phyloP scores from a whole-genome alignment of 192 early-diverging fungal species.

The Linnemannia schmuckeri region DNA sequence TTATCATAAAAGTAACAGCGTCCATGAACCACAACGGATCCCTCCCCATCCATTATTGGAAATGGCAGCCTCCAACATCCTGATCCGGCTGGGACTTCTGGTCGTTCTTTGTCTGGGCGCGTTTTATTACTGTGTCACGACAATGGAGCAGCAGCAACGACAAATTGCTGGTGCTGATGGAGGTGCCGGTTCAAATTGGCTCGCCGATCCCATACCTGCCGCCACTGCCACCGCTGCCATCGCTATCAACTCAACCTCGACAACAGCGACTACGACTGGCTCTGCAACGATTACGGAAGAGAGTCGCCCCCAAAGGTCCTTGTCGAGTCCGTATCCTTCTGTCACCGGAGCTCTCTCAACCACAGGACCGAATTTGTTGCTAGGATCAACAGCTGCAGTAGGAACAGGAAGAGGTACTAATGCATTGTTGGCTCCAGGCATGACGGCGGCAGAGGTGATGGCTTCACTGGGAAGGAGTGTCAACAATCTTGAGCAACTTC shows the following conservation, averaged over 20 bases:
- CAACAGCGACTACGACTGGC: neutral
- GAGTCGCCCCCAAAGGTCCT: neutral
- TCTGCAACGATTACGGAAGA: neutral
- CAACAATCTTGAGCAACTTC: neutral
- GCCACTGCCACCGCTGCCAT: neutral
- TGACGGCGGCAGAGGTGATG: neutral
- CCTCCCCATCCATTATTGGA: constrained; percentile 23
- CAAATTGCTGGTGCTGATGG: constrained; percentile 14
- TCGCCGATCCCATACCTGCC: neutral
- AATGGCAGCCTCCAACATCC: constrained; percentile 29
- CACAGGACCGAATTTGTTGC: neutral
- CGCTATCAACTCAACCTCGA: neutral
- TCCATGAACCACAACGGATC: constrained; percentile 7
- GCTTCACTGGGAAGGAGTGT: neutral
- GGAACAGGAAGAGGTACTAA: neutral
- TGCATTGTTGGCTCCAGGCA: neutral
- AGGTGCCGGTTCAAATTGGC: constrained; percentile 9
- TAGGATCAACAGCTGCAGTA: neutral
- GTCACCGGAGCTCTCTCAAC: neutral
- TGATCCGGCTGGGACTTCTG: constrained; percentile 25
- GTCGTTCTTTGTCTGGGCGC: constrained; percentile 33
- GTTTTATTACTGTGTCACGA: constrained; percentile 35
- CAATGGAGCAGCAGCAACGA: constrained; percentile 43
- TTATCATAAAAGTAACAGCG: neutral
- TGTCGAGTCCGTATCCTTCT: neutral